These are phyloP conservation scores for Eucalyptus pauciflora DNA, from an alignment of 345 rosid genomes.

Conservation along the genomic window DNA sequence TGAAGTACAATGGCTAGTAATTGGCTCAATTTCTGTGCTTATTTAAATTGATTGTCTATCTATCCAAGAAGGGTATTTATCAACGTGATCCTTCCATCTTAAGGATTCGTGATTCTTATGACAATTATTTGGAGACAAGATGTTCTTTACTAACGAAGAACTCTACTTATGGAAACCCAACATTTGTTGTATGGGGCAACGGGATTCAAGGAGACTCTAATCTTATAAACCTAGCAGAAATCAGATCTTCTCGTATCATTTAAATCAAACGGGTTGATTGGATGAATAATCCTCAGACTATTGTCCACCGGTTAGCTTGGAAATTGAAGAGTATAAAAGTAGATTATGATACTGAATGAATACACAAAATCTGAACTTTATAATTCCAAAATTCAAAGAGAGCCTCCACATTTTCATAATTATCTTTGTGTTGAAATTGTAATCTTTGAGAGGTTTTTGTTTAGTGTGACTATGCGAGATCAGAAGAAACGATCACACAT, in stretches of 20 bases:
- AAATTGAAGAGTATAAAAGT: neutral
- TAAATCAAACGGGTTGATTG: too few relatives aligned
- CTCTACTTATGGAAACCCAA: neutral
- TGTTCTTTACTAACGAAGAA: neutral
- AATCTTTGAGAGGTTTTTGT: neutral
- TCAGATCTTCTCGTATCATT: neutral
- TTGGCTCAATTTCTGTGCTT: neutral
- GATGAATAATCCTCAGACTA: neutral
- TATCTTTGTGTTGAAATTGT: neutral
- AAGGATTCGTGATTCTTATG: neutral
- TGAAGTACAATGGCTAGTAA: neutral
- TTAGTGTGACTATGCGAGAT: too few relatives aligned
- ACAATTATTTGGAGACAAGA: neutral
- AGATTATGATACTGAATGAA: neutral
- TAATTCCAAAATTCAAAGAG: neutral
- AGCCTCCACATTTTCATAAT: neutral
- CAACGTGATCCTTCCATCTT: neutral
- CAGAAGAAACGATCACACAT: neutral
- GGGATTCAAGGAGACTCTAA: fast-evolving
- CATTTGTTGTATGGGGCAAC: neutral
- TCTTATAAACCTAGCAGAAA: neutral
- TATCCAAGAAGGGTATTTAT: neutral
- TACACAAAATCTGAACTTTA: neutral
- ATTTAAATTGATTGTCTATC: neutral
- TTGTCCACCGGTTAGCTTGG: neutral